Percentiles rank a stretch among this genome's conserved stretches.
phyloP scores from a whole-genome alignment of 1,284 basidiomycete species.

The Heterobasidion annosum region DNA sequence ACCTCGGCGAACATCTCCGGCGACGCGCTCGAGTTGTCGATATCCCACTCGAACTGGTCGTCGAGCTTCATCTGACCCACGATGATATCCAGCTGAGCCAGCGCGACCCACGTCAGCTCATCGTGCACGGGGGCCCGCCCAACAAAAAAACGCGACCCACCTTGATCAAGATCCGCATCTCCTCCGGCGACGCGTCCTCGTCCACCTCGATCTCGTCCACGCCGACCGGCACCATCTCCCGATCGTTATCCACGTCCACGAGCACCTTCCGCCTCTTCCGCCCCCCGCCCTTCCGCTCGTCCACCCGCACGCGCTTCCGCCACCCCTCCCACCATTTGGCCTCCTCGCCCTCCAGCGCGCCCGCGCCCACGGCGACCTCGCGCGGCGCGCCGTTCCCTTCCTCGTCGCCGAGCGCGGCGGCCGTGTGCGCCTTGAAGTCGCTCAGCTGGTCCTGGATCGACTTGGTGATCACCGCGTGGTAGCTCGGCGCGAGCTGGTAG shows the following conservation, averaged over 20 bases:
- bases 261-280: conserved; percentile 15
- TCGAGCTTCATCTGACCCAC: conserved; percentile 90
- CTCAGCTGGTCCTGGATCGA: conserved; percentile 83
- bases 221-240: conserved; percentile 14
- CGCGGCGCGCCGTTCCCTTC: background rate
- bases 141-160: conserved; percentile 32
- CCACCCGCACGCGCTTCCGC: conserved; percentile 43
- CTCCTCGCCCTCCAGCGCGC: conserved; percentile 35
- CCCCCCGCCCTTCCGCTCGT: conserved; percentile 19
- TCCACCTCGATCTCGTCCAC: conserved; percentile 42
- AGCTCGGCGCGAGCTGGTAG: conserved; percentile 68
- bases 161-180: conserved; percentile 88
- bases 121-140: background rate
- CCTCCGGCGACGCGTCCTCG: conserved; percentile 58
- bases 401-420: conserved; percentile 14
- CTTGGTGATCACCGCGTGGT: conserved; percentile 71
- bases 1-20: conserved; percentile 92
- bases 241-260: conserved; percentile 5
- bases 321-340: conserved; percentile 65
- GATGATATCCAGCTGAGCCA: conserved; percentile 82
- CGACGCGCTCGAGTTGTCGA: conserved; percentile 69
- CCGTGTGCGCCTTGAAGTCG: conserved; percentile 66
- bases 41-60: conserved; percentile 98
- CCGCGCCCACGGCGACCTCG: conserved; percentile 20
- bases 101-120: conserved; percentile 1